Evolutionary conservation across 1,284 basidiomycete species (phyloP), one percentile per base, ranked within the genome.

Genomic region (Irpex sp.): DNA sequence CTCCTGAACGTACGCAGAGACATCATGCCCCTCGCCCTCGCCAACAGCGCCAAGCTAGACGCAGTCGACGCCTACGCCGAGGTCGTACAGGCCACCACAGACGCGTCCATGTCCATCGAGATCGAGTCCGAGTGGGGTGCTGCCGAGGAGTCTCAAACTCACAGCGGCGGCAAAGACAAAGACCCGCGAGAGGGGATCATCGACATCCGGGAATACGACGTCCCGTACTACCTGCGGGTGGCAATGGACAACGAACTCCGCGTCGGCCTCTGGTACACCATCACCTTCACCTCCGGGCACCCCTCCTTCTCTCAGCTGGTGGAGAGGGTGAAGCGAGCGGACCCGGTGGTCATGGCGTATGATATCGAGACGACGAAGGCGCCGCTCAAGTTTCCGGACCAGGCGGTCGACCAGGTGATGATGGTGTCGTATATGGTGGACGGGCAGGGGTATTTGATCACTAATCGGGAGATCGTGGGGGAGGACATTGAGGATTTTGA

Each of bases 351-450:
- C 62, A 94, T 99, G 93, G 97, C 97, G 0, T 99, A 87, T 76
- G 97, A 99, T 87, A 99, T 99, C 72, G 97, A 99, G 78, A 97
- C 95, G 33, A 96, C 96, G 1, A 99, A 99, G 78, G 93, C 95
- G 56, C 97, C 97, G 11, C 88, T 99, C 73, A 99, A 99, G 77
- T 99, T 99, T 74, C 97, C 97, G 0, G 97, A 99, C 79, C 92
- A 95, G 68, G 88, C 90, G 9, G 90, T 93, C 19, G 97, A 99
- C 79, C 95, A 97, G 74, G 94, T 99, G 70, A 99, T 99, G 97
- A 99, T 99, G 97, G 99, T 99, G 68, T 99, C 97, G 51, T 97
- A 97, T 78, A 97, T 97, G 94, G 81, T 97, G 39, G 95, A 97
- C 73, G 95, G 94, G 0, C 94, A 98, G 74, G 97, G 97, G 0